Base-by-base conservation (phyloP, 441 rosid genomes). In the Lagerstroemia fauriei region DNA sequence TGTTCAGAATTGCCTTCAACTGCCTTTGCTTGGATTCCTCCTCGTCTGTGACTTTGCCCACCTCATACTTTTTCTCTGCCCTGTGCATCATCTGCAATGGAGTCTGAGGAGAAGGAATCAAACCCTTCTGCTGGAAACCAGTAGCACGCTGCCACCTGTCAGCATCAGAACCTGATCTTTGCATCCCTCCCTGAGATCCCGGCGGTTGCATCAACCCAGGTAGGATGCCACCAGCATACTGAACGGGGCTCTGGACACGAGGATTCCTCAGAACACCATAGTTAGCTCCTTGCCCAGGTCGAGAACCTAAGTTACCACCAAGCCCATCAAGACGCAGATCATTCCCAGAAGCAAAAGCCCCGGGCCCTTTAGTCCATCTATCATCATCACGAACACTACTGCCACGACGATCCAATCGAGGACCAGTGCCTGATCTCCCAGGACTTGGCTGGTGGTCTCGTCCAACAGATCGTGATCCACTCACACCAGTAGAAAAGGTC, bases 41-140 rank as follows among this genome's bases (percentile, higher is more conserved):
- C 89, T 89, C 99, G 87, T 91, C 98, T 3, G 93, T 9, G 81
- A 91, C 88, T 76, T 91, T 91, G 83, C 97, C 96, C 74, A 97
- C 95, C 89, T 97, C 95, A 86, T 95, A 93, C 85, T 93, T 97
- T 78, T 68, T 97, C 86, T 94, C 98, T 56, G 99, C 98, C 89
- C 82, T 92, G 90, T 97, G 99, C 97, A 95, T 96, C 87, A 84
- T 80, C 91, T 88, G 94, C 79, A 89, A 85, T 53, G 96, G 98
- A 84, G 96, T 86, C 68, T 91, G 94, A 22, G 98, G 98, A 78
- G 97, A 95, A 83, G 98, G 92, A 87, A 97, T 89, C 79, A 95
- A 87, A 77, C 98, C 99, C 87, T 83, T 93, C 82, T 89, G 95
- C 78, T 89, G 97, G 85, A 88, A 90, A 85, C 85, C 90, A 44